Evolutionary conservation across 1,139 yeast genomes (phyloP).

Genomic region (Casaregolazyma suthepensis): DNA sequence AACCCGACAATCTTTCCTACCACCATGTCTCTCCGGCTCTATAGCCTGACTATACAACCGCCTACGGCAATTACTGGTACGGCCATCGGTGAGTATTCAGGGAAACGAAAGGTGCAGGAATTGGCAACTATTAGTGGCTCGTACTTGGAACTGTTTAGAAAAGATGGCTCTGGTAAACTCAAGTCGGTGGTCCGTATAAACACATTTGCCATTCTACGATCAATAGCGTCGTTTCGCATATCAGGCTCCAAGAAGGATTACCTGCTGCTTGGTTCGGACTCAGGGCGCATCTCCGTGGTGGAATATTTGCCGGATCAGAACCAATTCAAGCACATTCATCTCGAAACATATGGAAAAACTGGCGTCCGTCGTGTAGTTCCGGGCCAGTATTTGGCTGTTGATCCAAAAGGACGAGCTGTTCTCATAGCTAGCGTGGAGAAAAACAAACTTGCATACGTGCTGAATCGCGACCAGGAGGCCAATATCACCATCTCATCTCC

Average conservation of each 20-base stretch:
- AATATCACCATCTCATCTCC: conserved; percentile 63
- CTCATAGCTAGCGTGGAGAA: conserved; percentile 68
- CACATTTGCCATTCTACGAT: conserved; percentile 55
- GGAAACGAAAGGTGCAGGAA: conserved; percentile 48
- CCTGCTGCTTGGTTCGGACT: conserved; percentile 69
- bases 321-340: conserved; percentile 45
- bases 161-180: conserved; percentile 54
- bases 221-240: conserved; percentile 45
- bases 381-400: conserved; percentile 68
- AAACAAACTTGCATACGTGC: conserved; percentile 59
- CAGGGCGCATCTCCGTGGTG: conserved; percentile 64
- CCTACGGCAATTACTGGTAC: conserved; percentile 51
- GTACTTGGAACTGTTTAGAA: conserved; percentile 46
- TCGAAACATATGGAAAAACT: conserved; percentile 68
- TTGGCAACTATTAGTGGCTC: conserved; percentile 55
- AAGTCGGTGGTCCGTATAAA: conserved; percentile 40
- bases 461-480: conserved; percentile 43
- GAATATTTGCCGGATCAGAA: conserved; percentile 40
- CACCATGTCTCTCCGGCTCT: conserved; percentile 33
- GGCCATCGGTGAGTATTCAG: conserved; percentile 63
- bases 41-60: conserved; percentile 58
- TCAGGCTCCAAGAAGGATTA: conserved; percentile 52
- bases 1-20: not conserved
- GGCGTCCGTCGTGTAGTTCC: conserved; percentile 74
- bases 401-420: conserved; percentile 66